Conservation (phyloP, 371 early-diverging fungal species). For the Capillidium heterosporum region DNA sequence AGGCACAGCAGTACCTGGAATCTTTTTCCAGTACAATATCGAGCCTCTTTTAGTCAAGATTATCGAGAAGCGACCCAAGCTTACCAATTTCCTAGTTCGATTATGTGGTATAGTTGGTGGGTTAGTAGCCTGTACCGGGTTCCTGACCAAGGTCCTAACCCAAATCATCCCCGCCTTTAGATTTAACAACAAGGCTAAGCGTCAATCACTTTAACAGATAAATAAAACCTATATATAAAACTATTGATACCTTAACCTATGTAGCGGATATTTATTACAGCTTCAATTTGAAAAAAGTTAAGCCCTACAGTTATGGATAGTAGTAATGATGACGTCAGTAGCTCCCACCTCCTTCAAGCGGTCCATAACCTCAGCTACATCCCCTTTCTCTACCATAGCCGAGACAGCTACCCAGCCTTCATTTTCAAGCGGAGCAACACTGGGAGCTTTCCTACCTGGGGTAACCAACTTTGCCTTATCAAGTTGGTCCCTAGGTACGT, state of each 20-base stretch:
- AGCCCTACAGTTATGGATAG: slow-evolving; percentile 60
- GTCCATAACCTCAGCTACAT: slow-evolving; percentile 78
- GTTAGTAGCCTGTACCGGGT: slow-evolving; percentile 38
- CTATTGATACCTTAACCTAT: too few relatives aligned
- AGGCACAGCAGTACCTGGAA: slow-evolving; percentile 31
- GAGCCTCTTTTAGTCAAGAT: slow-evolving; percentile 75
- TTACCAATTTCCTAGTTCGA: slow-evolving; percentile 60
- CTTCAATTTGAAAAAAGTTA: too few relatives aligned
- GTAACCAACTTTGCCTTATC: slow-evolving; percentile 50
- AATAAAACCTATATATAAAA: too few relatives aligned
- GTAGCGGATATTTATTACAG: too few relatives aligned
- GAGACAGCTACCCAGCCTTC: slow-evolving; percentile 79
- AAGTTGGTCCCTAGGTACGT: slow-evolving; percentile 43
- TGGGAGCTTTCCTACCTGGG: slow-evolving; percentile 84
- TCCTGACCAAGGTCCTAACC: slow-evolving; percentile 18
- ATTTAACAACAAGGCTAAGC: too few relatives aligned
- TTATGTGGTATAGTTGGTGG: slow-evolving; percentile 82
- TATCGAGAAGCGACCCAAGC: slow-evolving; percentile 34
- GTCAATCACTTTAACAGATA: too few relatives aligned
- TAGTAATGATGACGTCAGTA: slow-evolving; percentile 71
- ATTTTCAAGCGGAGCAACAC: slow-evolving; percentile 68
- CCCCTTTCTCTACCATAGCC: slow-evolving; percentile 65
- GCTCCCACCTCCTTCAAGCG: slow-evolving; percentile 76
- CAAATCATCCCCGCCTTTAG: too few relatives aligned
- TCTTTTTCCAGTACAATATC: slow-evolving; percentile 81